Evolutionary conservation across 768 basidiomycete genomes (phyloP).

Genomic region (Xerocomus spinulosus): DNA sequence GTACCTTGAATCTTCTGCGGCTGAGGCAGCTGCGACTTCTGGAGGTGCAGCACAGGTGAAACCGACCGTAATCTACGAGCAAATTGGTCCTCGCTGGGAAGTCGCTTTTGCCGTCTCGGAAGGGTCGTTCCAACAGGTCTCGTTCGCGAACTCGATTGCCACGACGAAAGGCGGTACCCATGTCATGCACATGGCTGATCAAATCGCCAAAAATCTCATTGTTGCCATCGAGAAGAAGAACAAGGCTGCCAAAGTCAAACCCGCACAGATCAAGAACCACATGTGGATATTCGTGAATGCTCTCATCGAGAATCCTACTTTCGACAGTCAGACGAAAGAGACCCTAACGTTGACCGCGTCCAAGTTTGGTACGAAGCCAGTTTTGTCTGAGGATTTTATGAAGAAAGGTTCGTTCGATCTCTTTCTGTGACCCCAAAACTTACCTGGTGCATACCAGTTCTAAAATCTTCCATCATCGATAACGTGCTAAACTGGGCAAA

Average conservation of each 20-base stretch:
- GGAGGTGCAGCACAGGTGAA: slow-evolving; percentile 80
- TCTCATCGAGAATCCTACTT: slow-evolving; percentile 94
- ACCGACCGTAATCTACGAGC: slow-evolving; percentile 77
- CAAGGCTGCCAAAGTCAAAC: slow-evolving; percentile 91
- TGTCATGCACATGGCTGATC: slow-evolving; percentile 79
- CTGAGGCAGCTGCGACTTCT: slow-evolving; percentile 61
- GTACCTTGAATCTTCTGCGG: slow-evolving; percentile 76
- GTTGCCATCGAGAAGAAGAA: slow-evolving; percentile 92
- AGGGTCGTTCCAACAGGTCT: slow-evolving; percentile 88
- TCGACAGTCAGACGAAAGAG: slow-evolving; percentile 99
- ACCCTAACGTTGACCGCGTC: slow-evolving; percentile 79
- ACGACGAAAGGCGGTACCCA: slow-evolving; percentile 97
- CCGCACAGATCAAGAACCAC: slow-evolving; percentile 92
- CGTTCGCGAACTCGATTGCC: slow-evolving; percentile 96
- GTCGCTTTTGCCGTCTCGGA: slow-evolving; percentile 93
- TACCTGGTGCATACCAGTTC: slow-evolving; percentile 44
- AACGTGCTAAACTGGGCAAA: slow-evolving; percentile 94
- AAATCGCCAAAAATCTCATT: slow-evolving; percentile 81
- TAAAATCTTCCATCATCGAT: slow-evolving; percentile 87
- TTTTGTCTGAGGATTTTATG: slow-evolving; percentile 85
- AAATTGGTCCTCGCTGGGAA: slow-evolving; percentile 83
- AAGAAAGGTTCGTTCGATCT: slow-evolving; percentile 73
- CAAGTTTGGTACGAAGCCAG: slow-evolving; percentile 89
- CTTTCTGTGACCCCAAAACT: neutral
- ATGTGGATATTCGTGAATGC: slow-evolving; percentile 99